Evolutionary conservation across 495 filamentous ascomycete species (phyloP).

Genomic region (Aspergillus taichungensis): DNA sequence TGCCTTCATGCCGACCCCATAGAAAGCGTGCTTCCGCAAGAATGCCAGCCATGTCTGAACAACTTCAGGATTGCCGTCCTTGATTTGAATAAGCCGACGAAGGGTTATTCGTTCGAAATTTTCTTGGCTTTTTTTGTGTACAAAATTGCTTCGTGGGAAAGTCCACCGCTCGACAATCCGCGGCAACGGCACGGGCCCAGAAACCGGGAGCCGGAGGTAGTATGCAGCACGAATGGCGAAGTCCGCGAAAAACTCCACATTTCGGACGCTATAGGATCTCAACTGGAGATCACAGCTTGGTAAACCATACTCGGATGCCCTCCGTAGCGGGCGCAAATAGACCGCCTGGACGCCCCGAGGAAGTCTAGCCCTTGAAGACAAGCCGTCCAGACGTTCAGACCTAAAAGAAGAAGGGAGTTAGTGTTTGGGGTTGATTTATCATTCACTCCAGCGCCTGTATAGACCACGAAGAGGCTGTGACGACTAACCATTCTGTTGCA

Average conservation of each 20-base stretch:
- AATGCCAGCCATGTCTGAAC: conserved; percentile 91
- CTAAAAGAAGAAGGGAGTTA: conserved; percentile 16
- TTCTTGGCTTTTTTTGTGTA: conserved; percentile 95
- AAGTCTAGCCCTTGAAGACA: conserved; percentile 41
- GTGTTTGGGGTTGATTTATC: neutral
- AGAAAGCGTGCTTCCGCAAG: conserved; percentile 79
- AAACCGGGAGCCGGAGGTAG: conserved; percentile 80
- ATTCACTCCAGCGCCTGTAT: too few relatives aligned
- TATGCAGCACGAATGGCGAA: conserved; percentile 93
- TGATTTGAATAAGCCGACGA: conserved; percentile 82
- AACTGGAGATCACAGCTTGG: conserved; percentile 87
- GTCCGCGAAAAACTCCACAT: conserved; percentile 90
- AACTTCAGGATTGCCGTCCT: conserved; percentile 80
- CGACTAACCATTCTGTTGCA: conserved; percentile 9
- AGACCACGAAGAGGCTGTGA: neutral
- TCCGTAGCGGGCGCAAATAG: conserved; percentile 77
- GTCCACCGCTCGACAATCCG: conserved; percentile 87
- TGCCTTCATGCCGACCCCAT: conserved; percentile 97
- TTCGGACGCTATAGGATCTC: conserved; percentile 82
- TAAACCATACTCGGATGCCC: conserved; percentile 60
- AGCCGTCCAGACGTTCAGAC: conserved; percentile 28
- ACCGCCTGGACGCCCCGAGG: conserved; percentile 74
- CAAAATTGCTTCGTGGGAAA: conserved; percentile 79
- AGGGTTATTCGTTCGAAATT: conserved; percentile 91
- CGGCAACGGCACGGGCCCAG: conserved; percentile 82